A percentile compares a stretch with the other conserved stretches of the same genome.
Conservation (phyloP, 306 rosid genomes). For the Parietaria judaica region DNA sequence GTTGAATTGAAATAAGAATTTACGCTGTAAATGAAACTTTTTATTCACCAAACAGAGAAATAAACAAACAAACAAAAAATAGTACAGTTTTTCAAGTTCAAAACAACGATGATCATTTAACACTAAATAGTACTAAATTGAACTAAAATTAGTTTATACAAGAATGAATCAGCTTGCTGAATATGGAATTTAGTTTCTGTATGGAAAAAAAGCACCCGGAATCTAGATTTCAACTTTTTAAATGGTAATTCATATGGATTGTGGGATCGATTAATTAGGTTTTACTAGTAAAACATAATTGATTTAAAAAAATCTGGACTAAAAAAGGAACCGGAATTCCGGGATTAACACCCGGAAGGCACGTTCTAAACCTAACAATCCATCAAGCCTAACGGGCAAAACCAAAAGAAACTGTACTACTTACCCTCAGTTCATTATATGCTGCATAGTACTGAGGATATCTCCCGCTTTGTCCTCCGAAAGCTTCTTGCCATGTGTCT, state of each 20-base stretch:
- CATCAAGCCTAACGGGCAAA: conserved; percentile 11
- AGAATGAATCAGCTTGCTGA: too few relatives aligned
- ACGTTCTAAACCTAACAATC: background rate
- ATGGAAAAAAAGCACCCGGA: too few relatives aligned
- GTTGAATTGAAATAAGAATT: background rate
- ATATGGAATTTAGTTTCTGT: too few relatives aligned
- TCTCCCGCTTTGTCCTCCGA: conserved; percentile 69
- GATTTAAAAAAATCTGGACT: too few relatives aligned
- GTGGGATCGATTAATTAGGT: too few relatives aligned
- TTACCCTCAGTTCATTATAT: conserved; percentile 75
- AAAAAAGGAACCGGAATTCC: too few relatives aligned
- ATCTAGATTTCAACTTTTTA: too few relatives aligned
- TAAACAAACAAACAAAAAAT: background rate
- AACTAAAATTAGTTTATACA: too few relatives aligned
- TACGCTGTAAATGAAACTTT: background rate
- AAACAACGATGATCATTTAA: background rate
- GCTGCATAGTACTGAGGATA: conserved; percentile 89
- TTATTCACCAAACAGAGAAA: background rate
- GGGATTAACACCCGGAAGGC: background rate
- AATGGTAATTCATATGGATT: too few relatives aligned
- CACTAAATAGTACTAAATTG: too few relatives aligned
- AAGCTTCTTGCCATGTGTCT: conserved; percentile 97
- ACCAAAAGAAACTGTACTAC: conserved; percentile 12
- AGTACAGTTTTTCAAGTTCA: background rate
- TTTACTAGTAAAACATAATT: too few relatives aligned